Percentiles rank a stretch among this genome's conserved stretches.
Conservation (phyloP, 2,329 filamentous ascomycete species). For the Neocucurbitaria cava region DNA sequence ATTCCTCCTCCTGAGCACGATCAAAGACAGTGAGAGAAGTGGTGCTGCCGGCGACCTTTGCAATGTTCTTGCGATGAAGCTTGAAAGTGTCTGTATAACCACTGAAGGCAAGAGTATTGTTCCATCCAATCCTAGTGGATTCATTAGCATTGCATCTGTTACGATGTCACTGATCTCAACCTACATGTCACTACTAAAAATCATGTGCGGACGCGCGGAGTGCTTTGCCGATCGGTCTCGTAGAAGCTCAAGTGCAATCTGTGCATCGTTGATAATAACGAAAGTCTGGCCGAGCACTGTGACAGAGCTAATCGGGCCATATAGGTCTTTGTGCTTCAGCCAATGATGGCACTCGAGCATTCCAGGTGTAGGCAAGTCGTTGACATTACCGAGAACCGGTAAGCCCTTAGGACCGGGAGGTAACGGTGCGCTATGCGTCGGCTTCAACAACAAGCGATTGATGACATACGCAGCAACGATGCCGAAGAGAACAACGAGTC, state of each 20-base stretch:
- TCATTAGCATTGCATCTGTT: constrained; percentile 41
- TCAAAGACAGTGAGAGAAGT: constrained; percentile 27
- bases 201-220: constrained; percentile 25
- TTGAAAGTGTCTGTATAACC: constrained; percentile 25
- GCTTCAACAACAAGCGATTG: constrained; percentile 9
- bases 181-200: constrained; percentile 28
- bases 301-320: constrained; percentile 33
- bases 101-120: constrained; percentile 21
- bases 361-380: constrained; percentile 54
- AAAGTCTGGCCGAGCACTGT: constrained; percentile 34
- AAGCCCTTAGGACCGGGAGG: constrained; percentile 60
- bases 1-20: constrained; percentile 27
- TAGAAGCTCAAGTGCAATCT: constrained; percentile 32
- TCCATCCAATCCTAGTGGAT: constrained; percentile 35
- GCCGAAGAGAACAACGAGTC: constrained; percentile 27
- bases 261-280: constrained; percentile 30
- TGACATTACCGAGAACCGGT: constrained; percentile 59
- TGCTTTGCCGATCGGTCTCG: constrained; percentile 29
- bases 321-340: constrained; percentile 52
- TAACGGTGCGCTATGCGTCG: constrained; percentile 32
- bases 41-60: constrained; percentile 27
- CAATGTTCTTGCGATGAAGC: constrained; percentile 31
- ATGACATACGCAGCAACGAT: constrained; percentile 17
- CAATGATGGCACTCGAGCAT: constrained; percentile 53
- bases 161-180: constrained; percentile 37